Evolutionary conservation across 2,329 filamentous ascomycete species (phyloP).

Genomic region (Curvularia spicifera): DNA sequence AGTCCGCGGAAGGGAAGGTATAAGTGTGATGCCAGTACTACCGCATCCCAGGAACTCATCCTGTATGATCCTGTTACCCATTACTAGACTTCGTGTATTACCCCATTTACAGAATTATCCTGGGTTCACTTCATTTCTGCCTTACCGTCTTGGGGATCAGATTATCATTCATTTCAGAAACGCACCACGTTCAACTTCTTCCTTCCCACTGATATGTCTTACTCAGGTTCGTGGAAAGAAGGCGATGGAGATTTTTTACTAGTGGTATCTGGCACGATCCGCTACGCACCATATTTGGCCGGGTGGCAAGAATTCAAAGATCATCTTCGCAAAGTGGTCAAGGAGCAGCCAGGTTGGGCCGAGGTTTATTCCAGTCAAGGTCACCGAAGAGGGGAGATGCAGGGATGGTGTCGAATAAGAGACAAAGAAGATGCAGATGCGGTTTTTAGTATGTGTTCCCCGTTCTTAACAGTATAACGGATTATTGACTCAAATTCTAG

Average conservation of each 20-base stretch:
- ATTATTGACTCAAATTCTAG: constrained; percentile 18
- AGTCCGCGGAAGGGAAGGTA: constrained; percentile 4
- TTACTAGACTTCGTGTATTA: neutral
- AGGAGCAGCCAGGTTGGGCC: constrained; percentile 48
- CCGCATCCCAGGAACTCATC: neutral
- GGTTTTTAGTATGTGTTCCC: constrained; percentile 36
- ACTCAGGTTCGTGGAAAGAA: constrained; percentile 22
- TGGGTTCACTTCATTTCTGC: neutral
- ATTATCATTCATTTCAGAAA: neutral
- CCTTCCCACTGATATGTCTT: constrained; percentile 18
- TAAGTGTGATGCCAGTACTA: constrained; percentile 12
- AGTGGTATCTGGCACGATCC: constrained; percentile 36
- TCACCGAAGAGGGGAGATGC: constrained; percentile 37
- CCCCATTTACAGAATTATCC: neutral
- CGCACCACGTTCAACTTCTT: neutral
- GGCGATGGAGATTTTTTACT: constrained; percentile 40
- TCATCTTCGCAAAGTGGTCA: constrained; percentile 41
- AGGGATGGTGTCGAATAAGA: constrained; percentile 47
- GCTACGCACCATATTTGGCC: constrained; percentile 36
- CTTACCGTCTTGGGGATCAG: neutral
- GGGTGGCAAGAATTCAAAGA: constrained; percentile 51
- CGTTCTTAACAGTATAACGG: constrained; percentile 11
- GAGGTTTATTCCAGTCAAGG: constrained; percentile 40
- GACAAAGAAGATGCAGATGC: constrained; percentile 44
- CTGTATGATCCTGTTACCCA: neutral